Evolutionary conservation across 352 stramenopile species (phyloP), one percentile per base, ranked within the genome.

Genomic region (Elongisporangium prolatum): DNA sequence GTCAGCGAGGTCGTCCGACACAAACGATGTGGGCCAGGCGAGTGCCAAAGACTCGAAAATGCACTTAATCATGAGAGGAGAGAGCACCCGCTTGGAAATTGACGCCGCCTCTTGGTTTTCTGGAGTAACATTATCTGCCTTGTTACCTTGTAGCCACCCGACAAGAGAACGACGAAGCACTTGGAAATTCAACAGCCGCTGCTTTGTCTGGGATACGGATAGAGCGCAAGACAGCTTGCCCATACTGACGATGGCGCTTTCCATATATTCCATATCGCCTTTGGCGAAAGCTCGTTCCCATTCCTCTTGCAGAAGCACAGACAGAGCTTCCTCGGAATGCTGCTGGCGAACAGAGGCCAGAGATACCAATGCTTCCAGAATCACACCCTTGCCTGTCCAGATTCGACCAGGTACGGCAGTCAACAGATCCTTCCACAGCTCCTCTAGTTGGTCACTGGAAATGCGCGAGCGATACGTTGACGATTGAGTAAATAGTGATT

Each of bases 301-400:
- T 52, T 93, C 84, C 4, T 75, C 63, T n/a, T 81, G 17, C 20
- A 91, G 60, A 28, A 91, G 57, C 9, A 49, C 40, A 7, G 70
- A 77, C 40, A 91, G 40, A 20, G 52, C 52, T 13, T 62, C 40
- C 25, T 55, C 68, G 54, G 72, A 76, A 6, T 72, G 49, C 0
- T 54, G 50, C 28, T 66, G 54, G 9, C 13, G 40, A 2, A 80
- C 63, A 47, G 52, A 47, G 3, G 74, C 72, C n/a, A 88, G 64
- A 2, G 68, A 66, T 3, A 88, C 78, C 6, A 93, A 70, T 14
- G 84, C 79, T 52, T 93, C 84, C 9, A 93, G 59, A 28, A 91
- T 72, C 18, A 82, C 75, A 13, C 84, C 84, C 50, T 93, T 93
- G 47, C 84, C 82, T 34, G 68, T 80, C 84, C 84, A 93, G 2